Percentiles rank a stretch among this genome's conserved stretches.
These are phyloP conservation scores for Botrytis tulipae DNA, from an alignment of 2,329 filamentous ascomycete species.

Conservation along the genomic window DNA sequence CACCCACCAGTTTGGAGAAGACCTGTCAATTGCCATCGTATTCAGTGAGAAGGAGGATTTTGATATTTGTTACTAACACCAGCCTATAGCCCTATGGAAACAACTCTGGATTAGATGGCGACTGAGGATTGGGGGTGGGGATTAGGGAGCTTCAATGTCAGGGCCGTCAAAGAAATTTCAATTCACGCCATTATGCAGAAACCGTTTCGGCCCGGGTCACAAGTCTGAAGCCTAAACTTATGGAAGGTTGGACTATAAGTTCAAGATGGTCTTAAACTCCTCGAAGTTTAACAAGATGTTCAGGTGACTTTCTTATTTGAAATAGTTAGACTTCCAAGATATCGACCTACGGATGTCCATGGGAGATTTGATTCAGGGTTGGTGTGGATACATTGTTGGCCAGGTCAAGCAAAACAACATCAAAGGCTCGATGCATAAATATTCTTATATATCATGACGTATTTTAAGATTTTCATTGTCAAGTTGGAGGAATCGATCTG, in stretches of 20 bases:
- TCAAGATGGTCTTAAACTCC: not conserved
- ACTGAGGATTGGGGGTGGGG: no score
- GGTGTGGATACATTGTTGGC: not conserved
- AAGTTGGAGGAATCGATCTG: no score
- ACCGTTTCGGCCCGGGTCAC: not conserved
- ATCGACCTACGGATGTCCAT: not conserved
- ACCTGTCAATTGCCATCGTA: slow-evolving; percentile 7
- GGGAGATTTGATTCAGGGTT: not conserved
- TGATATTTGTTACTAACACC: not conserved
- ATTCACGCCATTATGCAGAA: not conserved
- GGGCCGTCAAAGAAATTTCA: not conserved
- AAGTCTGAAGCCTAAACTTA: not conserved
- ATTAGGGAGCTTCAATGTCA: not conserved
- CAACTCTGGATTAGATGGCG: no score
- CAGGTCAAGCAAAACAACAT: not conserved
- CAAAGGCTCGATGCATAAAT: not conserved
- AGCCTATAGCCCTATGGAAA: no score
- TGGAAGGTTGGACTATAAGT: not conserved
- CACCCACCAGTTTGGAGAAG: slow-evolving; percentile 23
- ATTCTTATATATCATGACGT: not conserved
- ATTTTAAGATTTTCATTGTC: not conserved
- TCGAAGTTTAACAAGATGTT: not conserved
- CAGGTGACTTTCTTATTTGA: not conserved
- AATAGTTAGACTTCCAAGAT: not conserved
- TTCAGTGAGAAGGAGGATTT: slow-evolving; percentile 13